Evolutionary conservation across 176 grass and related monocot species (phyloP), one percentile per base, ranked within the genome.

Genomic region (Pontederia crassipes): DNA sequence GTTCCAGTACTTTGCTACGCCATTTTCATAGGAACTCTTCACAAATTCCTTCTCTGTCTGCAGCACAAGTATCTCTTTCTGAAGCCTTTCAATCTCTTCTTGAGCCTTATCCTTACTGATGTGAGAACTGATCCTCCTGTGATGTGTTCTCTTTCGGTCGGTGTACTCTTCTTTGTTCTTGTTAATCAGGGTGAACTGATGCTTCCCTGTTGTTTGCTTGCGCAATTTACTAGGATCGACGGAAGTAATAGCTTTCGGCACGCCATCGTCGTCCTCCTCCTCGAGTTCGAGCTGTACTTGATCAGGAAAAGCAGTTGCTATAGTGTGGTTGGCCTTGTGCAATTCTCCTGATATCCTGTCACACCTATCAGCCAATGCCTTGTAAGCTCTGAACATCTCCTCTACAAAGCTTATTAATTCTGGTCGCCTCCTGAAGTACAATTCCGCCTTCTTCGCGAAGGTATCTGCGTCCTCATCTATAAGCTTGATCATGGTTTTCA

Each of bases 301-400:
- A 57, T 98, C 84, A 0, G 84, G 93, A 48, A 90, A 98, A 2
- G 75, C 81, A 9, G 71, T 84, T 7, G 93, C 84, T 49, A 98
- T 98, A 29, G 93, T 86, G 68, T 88, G 93, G 75, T 98, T 92
- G 72, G 93, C 93, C 82, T 88, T 92, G 71, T 98, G 93, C 64
- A 98, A 77, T 74, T 95, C 86, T 4, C 82, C 70, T 46, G 85
- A 86, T 64, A 88, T 78, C 47, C 78, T 56, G 52, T 89, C 85
- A 16, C 65, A 95, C 58, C 80, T 63, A 58, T 88, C 61, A 48
- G 61, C 79, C 4, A 85, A 67, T 0, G 64, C 81, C 32, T 70
- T 77, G 26, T 88, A 91, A 17, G 81, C 86, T 66, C 71, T 74
- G 61, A 82, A 81, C 10, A 72, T 84, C 71, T 79, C 84, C 59